These are phyloP conservation scores for Microbotryum scabiosae DNA, from an alignment of 1,284 basidiomycete species.

Conservation along the genomic window DNA sequence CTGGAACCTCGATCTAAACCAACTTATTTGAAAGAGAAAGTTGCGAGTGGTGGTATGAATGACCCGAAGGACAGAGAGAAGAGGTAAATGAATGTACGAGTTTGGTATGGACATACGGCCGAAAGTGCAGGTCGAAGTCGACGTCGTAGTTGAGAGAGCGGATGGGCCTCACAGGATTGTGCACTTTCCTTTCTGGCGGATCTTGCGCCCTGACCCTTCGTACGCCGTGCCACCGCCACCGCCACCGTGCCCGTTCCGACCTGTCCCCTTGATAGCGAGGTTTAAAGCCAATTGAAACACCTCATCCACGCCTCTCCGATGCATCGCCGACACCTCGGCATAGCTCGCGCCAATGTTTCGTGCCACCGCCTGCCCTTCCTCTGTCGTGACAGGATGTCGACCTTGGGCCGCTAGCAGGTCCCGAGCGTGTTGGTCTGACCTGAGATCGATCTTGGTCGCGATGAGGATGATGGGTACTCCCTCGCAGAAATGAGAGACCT, in stretches of 20 bases:
- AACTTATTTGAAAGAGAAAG: background rate
- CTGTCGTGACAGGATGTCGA: slow-evolving; percentile 67
- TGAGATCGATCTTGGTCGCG: slow-evolving; percentile 84
- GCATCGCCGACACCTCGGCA: slow-evolving; percentile 83
- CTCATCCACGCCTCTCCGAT: slow-evolving; percentile 80
- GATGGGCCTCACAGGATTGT: slow-evolving; percentile 5
- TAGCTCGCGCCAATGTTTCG: slow-evolving; percentile 85
- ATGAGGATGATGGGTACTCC: slow-evolving; percentile 81
- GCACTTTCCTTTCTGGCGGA: slow-evolving; percentile 8
- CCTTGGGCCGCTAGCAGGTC: slow-evolving; percentile 72
- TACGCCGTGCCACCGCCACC: background rate
- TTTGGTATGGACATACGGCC: background rate
- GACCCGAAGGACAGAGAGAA: background rate
- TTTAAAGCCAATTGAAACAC: slow-evolving; percentile 74
- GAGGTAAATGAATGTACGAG: slow-evolving; percentile 1
- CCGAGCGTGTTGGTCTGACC: slow-evolving; percentile 66
- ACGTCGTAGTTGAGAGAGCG: background rate
- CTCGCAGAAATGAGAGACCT: slow-evolving; percentile 86
- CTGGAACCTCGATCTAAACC: background rate
- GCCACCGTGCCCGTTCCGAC: background rate
- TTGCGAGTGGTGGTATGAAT: background rate
- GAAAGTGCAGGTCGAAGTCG: too few relatives aligned
- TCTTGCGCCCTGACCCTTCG: background rate
- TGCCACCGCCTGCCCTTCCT: slow-evolving; percentile 74
- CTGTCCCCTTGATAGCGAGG: slow-evolving; percentile 14